Conservation (phyloP, 257 asterid species). For the Orobanche coerulescens region DNA sequence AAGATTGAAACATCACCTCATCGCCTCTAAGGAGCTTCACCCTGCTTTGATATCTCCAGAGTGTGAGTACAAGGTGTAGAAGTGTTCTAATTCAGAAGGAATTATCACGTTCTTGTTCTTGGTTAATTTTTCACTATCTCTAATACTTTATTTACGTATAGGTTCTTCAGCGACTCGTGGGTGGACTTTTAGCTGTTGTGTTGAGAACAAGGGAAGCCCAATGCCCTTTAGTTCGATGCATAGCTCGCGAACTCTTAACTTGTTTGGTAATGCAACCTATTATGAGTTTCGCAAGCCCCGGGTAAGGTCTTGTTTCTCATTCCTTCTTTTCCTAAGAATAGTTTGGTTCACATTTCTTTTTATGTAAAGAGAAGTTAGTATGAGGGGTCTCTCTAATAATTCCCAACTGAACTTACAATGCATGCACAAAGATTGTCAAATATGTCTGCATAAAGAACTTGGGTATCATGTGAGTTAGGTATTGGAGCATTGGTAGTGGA, state of each 20-base stretch:
- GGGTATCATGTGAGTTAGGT: no score
- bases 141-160: conserved; percentile 29
- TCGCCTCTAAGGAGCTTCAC: conserved; percentile 86
- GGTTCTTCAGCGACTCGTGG: conserved; percentile 93
- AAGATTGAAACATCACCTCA: conserved; percentile 81
- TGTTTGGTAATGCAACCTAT: conserved; percentile 93
- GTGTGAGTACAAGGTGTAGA: conserved; percentile 99
- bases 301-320: conserved; percentile 47
- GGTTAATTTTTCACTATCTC: conserved; percentile 19
- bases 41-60: conserved; percentile 96
- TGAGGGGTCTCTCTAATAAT: no score
- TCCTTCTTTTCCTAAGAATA: conserved; percentile 5
- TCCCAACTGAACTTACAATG: no score
- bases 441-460: no score
- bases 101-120: conserved; percentile 18
- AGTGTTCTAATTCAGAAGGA: conserved; percentile 41
- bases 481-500: no score
- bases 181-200: conserved; percentile 84
- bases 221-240: conserved; percentile 83
- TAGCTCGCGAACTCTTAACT: conserved; percentile 89
- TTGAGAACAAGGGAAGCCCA: conserved; percentile 94
- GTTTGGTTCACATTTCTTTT: background rate
- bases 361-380: background rate
- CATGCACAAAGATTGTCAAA: no score
- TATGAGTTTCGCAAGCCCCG: conserved; percentile 85